These are phyloP conservation scores for Ceratobasidium sp. DNA, from an alignment of 1,284 basidiomycete genomes.

Conservation along the genomic window DNA sequence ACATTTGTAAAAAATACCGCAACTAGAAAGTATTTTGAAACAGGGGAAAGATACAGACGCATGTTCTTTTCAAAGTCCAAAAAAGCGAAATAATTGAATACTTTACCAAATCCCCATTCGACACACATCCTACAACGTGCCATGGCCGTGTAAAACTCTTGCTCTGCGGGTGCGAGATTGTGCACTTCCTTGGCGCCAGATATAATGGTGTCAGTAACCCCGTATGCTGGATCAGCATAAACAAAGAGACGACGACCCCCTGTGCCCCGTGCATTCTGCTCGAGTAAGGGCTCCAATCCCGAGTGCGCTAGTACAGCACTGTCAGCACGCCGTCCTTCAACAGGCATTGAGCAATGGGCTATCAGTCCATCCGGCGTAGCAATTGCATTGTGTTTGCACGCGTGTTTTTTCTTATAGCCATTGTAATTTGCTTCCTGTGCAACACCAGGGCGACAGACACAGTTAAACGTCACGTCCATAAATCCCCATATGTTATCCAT, in stretches of 20 bases:
- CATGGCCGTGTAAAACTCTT: not conserved
- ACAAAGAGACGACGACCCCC: not conserved
- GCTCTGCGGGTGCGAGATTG: not conserved
- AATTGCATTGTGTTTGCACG: slow-evolving; percentile 28
- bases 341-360: slow-evolving; percentile 11
- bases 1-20: slow-evolving; percentile 21
- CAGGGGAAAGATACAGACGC: not conserved
- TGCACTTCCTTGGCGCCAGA: not conserved
- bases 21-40: not conserved
- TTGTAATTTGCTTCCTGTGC: slow-evolving; percentile 15
- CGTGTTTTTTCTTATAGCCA: slow-evolving; percentile 30
- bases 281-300: not conserved
- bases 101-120: slow-evolving; percentile 17
- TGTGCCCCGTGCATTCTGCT: not conserved
- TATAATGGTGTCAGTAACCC: not conserved
- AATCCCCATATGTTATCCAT: slow-evolving; percentile 15
- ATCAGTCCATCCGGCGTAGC: slow-evolving; percentile 29
- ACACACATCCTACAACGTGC: not conserved
- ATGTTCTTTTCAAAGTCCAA: not conserved
- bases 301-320: not conserved
- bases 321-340: slow-evolving; percentile 14
- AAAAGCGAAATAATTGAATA: slow-evolving; percentile 14
- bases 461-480: slow-evolving; percentile 23
- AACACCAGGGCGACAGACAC: not conserved
- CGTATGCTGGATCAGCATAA: slow-evolving; percentile 32